Evolutionary conservation across 768 basidiomycete genomes (phyloP).

Genomic region (Tylopilus felleus): DNA sequence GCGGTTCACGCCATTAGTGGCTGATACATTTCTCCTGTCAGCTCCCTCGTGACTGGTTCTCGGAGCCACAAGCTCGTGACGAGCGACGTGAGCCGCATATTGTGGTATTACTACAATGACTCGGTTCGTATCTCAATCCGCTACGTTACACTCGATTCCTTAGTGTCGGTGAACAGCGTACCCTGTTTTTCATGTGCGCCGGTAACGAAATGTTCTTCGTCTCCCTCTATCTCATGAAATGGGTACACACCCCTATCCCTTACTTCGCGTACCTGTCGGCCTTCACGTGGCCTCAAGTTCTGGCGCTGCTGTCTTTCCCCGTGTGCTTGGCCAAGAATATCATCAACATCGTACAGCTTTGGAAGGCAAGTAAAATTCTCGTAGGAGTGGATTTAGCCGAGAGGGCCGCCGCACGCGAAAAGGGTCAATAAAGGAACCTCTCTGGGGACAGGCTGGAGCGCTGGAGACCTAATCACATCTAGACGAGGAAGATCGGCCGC

Average conservation of each 20-base stretch:
- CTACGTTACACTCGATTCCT: not conserved
- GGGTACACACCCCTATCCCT: conserved; percentile 68
- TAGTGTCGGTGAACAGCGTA: conserved; percentile 46
- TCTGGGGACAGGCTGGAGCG: not conserved
- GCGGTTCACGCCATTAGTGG: not conserved
- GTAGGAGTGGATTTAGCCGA: conserved; percentile 93
- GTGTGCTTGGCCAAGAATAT: conserved; percentile 82
- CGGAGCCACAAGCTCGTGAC: conserved; percentile 90
- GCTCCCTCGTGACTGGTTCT: conserved; percentile 93
- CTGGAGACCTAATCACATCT: conserved; percentile 11
- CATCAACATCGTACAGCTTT: conserved; percentile 94
- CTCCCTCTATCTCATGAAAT: conserved; percentile 89
- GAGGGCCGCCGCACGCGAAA: conserved; percentile 59
- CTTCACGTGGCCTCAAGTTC: conserved; percentile 73
- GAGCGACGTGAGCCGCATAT: conserved; percentile 87
- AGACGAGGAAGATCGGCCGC: conserved; percentile 9
- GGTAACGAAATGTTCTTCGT: conserved; percentile 97
- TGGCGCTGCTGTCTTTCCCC: conserved; percentile 61
- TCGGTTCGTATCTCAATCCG: conserved; percentile 51
- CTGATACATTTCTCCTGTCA: conserved; percentile 32
- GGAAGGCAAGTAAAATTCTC: conserved; percentile 95
- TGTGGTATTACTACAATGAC: conserved; percentile 93
- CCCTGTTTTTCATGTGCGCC: conserved; percentile 89
- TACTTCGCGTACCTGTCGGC: conserved; percentile 14
- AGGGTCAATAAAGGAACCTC: conserved; percentile 6